These are phyloP conservation scores for Acmispon strigosus DNA, from an alignment of 306 rosid species.

Conservation along the genomic window DNA sequence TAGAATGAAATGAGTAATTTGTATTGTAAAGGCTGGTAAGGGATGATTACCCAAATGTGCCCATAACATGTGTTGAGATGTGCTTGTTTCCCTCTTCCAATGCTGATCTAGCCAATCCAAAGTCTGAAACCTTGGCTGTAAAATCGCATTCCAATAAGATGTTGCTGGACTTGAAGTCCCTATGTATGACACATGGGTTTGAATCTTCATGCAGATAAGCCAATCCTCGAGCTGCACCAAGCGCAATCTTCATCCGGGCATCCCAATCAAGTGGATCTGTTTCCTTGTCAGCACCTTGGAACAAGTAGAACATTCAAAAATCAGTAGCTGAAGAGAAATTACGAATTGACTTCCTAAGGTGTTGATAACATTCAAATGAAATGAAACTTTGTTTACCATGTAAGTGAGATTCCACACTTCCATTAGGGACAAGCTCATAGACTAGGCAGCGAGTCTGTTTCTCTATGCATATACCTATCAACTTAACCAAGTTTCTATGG, in stretches of 20 bases:
- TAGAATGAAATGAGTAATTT: too few species aligned
- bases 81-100: constrained; percentile 68
- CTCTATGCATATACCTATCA: constrained; percentile 76
- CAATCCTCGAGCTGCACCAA: constrained; percentile 85
- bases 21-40: background rate
- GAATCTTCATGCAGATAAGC: constrained; percentile 93
- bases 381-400: constrained; percentile 49
- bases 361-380: background rate
- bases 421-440: constrained; percentile 87
- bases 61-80: constrained; percentile 90
- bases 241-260: constrained; percentile 80
- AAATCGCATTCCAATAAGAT: constrained; percentile 76
- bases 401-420: constrained; percentile 84
- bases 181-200: constrained; percentile 78
- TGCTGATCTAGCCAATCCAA: constrained; percentile 84
- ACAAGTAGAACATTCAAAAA: constrained; percentile 1
- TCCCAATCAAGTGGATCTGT: constrained; percentile 72
- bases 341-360: background rate
- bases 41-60: constrained; percentile 73
- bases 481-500: constrained; percentile 78
- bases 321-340: background rate
- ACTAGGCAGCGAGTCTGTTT: constrained; percentile 67
- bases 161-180: constrained; percentile 91
- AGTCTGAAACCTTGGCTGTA: constrained; percentile 86
- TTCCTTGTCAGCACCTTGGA: constrained; percentile 70